Percentiles rank a stretch among this genome's conserved stretches.
phyloP scores from a whole-genome alignment of 768 basidiomycete species.

The Tulasnella sp. region DNA sequence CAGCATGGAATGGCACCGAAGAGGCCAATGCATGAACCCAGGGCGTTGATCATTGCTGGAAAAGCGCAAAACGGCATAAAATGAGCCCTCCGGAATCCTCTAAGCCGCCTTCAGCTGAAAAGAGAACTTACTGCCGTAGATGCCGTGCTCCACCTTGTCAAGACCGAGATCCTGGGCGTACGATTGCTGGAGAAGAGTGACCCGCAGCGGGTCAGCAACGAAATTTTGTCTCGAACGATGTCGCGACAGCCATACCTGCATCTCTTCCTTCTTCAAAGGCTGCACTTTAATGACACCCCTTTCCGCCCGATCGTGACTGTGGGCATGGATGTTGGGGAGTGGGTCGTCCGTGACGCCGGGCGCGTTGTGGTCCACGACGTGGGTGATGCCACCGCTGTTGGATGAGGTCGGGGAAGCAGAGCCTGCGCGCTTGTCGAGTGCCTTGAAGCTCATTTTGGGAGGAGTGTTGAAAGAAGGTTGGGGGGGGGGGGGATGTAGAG shows the following conservation, averaged over 20 bases:
- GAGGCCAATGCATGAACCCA: constrained; percentile 66
- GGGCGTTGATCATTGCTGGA: constrained; percentile 56
- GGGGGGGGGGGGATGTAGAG: not conserved
- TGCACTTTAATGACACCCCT: constrained; percentile 70
- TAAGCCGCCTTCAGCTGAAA: not conserved
- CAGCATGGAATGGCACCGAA: constrained; percentile 78
- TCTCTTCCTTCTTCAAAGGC: constrained; percentile 76
- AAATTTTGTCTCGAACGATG: not conserved
- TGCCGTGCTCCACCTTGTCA: constrained; percentile 68
- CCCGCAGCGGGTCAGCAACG: not conserved
- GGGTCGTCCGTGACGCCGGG: constrained; percentile 30
- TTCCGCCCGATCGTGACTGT: not conserved
- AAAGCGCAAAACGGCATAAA: not conserved
- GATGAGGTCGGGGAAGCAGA: not conserved
- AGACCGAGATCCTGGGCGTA: constrained; percentile 87
- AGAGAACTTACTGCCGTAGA: constrained; percentile 58
- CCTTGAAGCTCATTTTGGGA: constrained; percentile 1
- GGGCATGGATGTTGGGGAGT: not conserved
- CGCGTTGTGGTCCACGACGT: constrained; percentile 32
- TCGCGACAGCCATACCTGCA: constrained; percentile 58
- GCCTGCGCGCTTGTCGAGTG: not conserved
- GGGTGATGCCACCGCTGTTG: not conserved
- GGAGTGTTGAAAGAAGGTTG: not conserved
- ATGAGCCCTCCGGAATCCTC: not conserved
- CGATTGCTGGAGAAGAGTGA: constrained; percentile 59